Conservation (phyloP, 768 basidiomycete species). For the Rhizopogon rudus region DNA sequence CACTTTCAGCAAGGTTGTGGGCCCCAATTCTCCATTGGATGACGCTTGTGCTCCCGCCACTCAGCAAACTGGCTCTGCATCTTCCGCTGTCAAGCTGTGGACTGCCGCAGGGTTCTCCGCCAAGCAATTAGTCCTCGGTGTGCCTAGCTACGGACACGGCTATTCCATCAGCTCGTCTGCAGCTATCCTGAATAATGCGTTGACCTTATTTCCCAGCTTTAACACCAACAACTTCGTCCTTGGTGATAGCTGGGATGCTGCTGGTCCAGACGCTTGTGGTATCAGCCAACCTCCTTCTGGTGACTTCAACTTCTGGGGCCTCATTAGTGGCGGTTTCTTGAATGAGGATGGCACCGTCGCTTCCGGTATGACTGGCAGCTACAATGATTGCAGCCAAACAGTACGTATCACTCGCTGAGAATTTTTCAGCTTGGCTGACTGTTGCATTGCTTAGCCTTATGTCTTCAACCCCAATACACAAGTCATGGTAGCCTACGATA, state of each 20-base stretch:
- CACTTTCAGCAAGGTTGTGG: slow-evolving; percentile 48
- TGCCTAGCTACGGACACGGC: slow-evolving; percentile 82
- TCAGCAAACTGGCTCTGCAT: slow-evolving; percentile 69
- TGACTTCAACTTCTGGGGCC: slow-evolving; percentile 57
- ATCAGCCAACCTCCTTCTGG: slow-evolving; percentile 45
- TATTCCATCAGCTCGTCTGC: slow-evolving; percentile 34
- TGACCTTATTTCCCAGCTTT: slow-evolving; percentile 52
- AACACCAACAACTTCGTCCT: slow-evolving; percentile 35
- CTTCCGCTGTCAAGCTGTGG: slow-evolving; percentile 72
- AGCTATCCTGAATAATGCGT: slow-evolving; percentile 18
- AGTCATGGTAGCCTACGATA: slow-evolving; percentile 63
- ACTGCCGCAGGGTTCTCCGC: slow-evolving; percentile 70
- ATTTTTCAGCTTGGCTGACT: slow-evolving; percentile 1
- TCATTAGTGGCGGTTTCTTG: slow-evolving; percentile 54
- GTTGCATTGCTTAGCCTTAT: slow-evolving; percentile 44
- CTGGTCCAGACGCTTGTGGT: slow-evolving; percentile 58
- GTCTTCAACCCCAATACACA: slow-evolving; percentile 53
- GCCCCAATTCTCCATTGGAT: slow-evolving; percentile 80
- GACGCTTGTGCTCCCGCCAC: slow-evolving; percentile 63
- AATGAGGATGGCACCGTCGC: slow-evolving; percentile 42
- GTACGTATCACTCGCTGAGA: slow-evolving; percentile 33
- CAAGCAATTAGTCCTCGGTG: slow-evolving; percentile 71
- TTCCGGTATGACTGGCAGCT: slow-evolving; percentile 45
- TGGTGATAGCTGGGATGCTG: slow-evolving; percentile 56
- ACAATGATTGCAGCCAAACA: slow-evolving; percentile 70